These are phyloP conservation scores for Uncinocarpus reesii DNA, from an alignment of 2,329 filamentous ascomycete species.

Conservation along the genomic window DNA sequence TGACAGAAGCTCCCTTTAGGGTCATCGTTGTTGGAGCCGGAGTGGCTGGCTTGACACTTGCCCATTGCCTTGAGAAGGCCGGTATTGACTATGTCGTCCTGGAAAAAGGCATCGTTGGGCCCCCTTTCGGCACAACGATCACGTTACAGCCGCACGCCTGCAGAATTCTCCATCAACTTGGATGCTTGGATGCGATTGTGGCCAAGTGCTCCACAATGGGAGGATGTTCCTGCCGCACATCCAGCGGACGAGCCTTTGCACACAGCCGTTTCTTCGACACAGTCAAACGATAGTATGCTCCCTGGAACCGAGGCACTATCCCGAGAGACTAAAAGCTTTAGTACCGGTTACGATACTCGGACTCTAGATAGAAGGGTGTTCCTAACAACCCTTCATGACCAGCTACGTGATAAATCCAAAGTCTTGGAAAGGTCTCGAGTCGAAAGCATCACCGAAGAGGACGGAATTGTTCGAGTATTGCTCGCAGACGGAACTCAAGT, in stretches of 20 bases:
- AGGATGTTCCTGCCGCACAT: not conserved
- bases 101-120: constrained; percentile 36
- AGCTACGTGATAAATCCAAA: constrained; percentile 5
- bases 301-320: not conserved
- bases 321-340: not conserved
- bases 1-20: constrained; percentile 12
- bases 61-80: constrained; percentile 38
- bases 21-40: constrained; percentile 43
- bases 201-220: not conserved
- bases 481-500: constrained; percentile 29
- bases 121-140: constrained; percentile 42
- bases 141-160: constrained; percentile 36
- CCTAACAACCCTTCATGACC: constrained; percentile 1
- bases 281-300: not conserved
- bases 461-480: constrained; percentile 21
- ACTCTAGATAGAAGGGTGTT: not conserved
- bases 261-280: not conserved
- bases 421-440: not conserved
- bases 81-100: constrained; percentile 43
- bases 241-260: not conserved
- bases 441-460: not conserved
- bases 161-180: constrained; percentile 44
- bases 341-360: not conserved
- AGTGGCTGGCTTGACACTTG: constrained; percentile 40
- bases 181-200: constrained; percentile 16